Evolutionary conservation across 1,284 basidiomycete genomes (phyloP).

Genomic region (Rhodotorula sp.): DNA sequence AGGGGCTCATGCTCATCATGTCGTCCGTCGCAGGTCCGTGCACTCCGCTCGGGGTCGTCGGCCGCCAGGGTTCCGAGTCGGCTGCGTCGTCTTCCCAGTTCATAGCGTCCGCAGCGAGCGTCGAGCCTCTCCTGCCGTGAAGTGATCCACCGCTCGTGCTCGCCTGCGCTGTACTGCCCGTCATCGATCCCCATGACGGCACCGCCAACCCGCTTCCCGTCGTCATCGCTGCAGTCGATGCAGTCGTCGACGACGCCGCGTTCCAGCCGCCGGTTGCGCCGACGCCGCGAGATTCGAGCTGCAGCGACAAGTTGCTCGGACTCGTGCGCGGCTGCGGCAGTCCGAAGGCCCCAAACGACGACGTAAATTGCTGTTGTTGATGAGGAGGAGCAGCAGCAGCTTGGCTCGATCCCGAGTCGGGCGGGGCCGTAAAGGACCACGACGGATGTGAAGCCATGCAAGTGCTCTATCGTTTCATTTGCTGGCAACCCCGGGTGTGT

Average conservation of each 20-base stretch:
- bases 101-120: slow-evolving; percentile 12
- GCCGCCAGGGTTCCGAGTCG: not conserved
- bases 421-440: slow-evolving; percentile 2
- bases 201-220: not conserved
- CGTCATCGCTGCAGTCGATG: not conserved
- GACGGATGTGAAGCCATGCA: not conserved
- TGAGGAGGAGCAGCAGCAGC: not conserved
- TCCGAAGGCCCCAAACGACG: slow-evolving; percentile 18
- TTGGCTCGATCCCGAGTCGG: not conserved
- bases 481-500: not conserved
- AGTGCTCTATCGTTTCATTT: not conserved
- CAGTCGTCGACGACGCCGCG: not conserved
- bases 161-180: not conserved
- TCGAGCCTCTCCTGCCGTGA: not conserved
- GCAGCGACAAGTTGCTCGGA: slow-evolving; percentile 18
- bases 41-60: not conserved
- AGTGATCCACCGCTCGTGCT: not conserved
- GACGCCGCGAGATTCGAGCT: slow-evolving; percentile 15
- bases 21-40: not conserved
- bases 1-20: slow-evolving; percentile 19
- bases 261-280: not conserved
- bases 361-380: slow-evolving; percentile 7
- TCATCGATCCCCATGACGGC: not conserved
- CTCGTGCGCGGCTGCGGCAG: slow-evolving; percentile 7
- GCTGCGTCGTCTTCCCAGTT: slow-evolving; percentile 13